Evolutionary conservation across 768 basidiomycete genomes (phyloP), one percentile per base, ranked within the genome.

Genomic region (Rhizopogon vulgaris): DNA sequence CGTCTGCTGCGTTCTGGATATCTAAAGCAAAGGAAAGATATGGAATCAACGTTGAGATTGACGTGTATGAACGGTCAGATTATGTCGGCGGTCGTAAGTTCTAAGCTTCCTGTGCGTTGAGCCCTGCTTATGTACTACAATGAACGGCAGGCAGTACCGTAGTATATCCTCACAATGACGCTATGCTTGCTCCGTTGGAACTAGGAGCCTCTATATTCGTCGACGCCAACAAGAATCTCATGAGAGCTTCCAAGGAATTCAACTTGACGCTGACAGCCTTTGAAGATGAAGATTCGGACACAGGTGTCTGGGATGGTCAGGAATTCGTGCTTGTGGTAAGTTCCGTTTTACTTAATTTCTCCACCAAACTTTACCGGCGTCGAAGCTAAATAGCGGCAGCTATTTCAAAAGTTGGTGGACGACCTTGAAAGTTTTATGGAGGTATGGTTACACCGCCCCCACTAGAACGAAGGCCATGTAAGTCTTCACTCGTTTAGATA

Each of bases 141-240:
- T 50, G 12, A 22, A 22, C 17, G 1, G 14, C 60, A 94, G 91
- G 92, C 40, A 89, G 85, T 65, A 92, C 83, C 10, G 74, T 75
- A 7, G 84, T 94, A 4, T 76, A 86, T 57, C 92, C 92, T 5
- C 83, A 92, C 64, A 69, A 69, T 45, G 78, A 84, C 56, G 64
- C 70, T 4, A 75, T 69, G 41, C 73, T 86, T 15, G 75, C 76
- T 24, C 80, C 84, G 22, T 69, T 90, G 24, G 94, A 96, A 62
- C 73, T 94, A 1, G 94, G 94, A 0, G 94, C 85, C 0, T 86
- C 84, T n/a, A 85, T 94, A 51, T 96, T 94, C 61, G 85, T 94
- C 11, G 58, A 77, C 51, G 78, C 74, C 4, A 93, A 96, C 71
- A 83, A 73, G 63, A 84, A 85, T 63, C 49, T 86, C 49, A 71